Evolutionary conservation across 2,329 filamentous ascomycete genomes (phyloP).

Genomic region (Epichloe coenophiala): DNA sequence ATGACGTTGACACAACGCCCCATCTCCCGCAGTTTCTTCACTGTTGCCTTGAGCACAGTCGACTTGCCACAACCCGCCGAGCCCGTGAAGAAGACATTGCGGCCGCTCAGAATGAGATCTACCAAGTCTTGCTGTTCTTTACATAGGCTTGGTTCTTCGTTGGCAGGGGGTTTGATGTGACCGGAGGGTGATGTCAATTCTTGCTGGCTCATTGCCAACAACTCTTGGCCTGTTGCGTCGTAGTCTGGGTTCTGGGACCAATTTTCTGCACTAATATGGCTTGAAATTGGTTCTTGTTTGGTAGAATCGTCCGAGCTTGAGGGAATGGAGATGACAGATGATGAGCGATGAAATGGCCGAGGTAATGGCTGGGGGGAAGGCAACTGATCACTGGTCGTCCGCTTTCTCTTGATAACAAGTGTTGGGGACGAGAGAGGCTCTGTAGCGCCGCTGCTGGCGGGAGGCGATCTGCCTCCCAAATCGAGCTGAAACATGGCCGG

Average conservation of each 20-base stretch:
- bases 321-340: not conserved
- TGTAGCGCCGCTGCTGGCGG: not conserved
- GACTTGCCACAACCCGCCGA: slow-evolving; percentile 35
- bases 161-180: not conserved
- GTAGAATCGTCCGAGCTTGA: not conserved
- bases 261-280: not conserved
- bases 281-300: not conserved
- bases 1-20: slow-evolving; percentile 31
- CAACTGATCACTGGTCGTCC: not conserved
- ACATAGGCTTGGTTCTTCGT: not conserved
- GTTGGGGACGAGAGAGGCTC: not conserved
- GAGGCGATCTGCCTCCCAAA: not conserved
- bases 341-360: not conserved
- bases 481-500: not conserved
- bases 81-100: slow-evolving; percentile 52
- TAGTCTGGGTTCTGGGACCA: not conserved
- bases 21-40: slow-evolving; percentile 4
- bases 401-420: not conserved
- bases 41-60: slow-evolving; percentile 12
- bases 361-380: not conserved
- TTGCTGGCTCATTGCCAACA: not conserved
- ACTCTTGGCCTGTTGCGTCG: not conserved
- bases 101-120: slow-evolving; percentile 33
- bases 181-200: not conserved
- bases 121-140: slow-evolving; percentile 13